Conservation (phyloP, 2,329 filamentous ascomycete species). For the Colletotrichum chlorophyti region DNA sequence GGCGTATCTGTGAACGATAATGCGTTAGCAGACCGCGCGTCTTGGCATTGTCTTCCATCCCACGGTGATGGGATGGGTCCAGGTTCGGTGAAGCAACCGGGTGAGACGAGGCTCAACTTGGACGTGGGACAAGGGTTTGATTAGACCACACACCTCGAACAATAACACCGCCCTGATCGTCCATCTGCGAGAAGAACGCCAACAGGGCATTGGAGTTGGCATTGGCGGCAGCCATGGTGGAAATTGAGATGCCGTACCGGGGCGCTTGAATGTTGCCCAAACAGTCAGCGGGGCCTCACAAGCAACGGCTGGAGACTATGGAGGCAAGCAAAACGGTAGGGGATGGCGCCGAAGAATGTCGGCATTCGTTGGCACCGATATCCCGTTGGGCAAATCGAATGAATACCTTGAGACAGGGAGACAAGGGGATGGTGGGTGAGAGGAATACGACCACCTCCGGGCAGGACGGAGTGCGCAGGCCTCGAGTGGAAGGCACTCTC, state of each 20-base stretch:
- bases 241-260: conserved; percentile 18
- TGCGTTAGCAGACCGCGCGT: conserved; percentile 27
- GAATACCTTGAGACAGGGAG: background rate
- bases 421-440: background rate
- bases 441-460: too few species aligned
- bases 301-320: too few species aligned
- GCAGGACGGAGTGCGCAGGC: too few species aligned
- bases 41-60: conserved; percentile 20
- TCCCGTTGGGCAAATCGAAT: too few species aligned
- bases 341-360: too few species aligned
- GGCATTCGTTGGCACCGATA: too few species aligned
- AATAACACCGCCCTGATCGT: conserved; percentile 51
- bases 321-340: too few species aligned
- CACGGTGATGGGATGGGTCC: background rate
- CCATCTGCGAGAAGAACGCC: conserved; percentile 54
- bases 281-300: conserved; percentile 24
- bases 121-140: conserved; percentile 3
- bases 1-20: conserved; percentile 53
- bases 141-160: conserved; percentile 50
- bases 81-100: conserved; percentile 7
- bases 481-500: too few species aligned
- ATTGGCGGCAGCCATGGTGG: conserved; percentile 44
- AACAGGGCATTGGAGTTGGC: conserved; percentile 36
- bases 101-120: conserved; percentile 11
- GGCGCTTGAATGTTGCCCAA: conserved; percentile 8